Evolutionary conservation across 164 flowering plant species (phyloP).

Genomic region (Dillenia suffruticosa): DNA sequence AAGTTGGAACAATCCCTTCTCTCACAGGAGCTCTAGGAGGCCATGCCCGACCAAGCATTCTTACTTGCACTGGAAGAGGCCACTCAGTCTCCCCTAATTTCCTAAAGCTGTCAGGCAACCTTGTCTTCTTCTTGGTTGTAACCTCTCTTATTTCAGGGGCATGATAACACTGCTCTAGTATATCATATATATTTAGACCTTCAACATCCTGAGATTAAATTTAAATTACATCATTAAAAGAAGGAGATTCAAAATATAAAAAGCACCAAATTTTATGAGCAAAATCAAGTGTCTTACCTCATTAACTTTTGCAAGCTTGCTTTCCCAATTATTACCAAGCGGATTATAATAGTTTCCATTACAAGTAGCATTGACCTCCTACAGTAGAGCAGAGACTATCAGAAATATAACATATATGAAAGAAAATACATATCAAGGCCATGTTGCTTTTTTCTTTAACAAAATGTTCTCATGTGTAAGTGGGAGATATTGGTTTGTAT

Average conservation of each 20-base stretch:
- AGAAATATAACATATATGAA: background rate
- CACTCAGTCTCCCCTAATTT: constrained; percentile 70
- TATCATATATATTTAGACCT: constrained; percentile 70
- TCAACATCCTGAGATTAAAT: constrained; percentile 37
- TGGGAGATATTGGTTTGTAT: too few relatives aligned
- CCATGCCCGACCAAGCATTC: constrained; percentile 98
- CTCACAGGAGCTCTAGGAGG: constrained; percentile 76
- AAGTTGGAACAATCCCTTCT: constrained; percentile 78
- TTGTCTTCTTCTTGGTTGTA: constrained; percentile 18
- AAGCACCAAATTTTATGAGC: background rate
- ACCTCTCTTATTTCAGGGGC: constrained; percentile 16
- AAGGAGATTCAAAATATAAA: background rate
- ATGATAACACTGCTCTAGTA: constrained; percentile 88
- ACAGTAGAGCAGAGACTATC: constrained; percentile 7
- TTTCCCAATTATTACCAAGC: constrained; percentile 29
- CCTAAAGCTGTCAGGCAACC: constrained; percentile 69
- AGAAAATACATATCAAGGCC: background rate
- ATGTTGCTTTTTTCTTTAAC: too few relatives aligned
- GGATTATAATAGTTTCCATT: constrained; percentile 56
- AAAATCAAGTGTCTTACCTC: constrained; percentile 26
- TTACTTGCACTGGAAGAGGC: constrained; percentile 72
- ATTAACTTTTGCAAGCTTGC: constrained; percentile 47
- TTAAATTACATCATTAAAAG: background rate
- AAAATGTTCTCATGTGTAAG: too few relatives aligned
- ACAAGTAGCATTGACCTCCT: constrained; percentile 50